Base-by-base conservation (phyloP, 805 yeast species). In the Metschnikowia borealis region DNA sequence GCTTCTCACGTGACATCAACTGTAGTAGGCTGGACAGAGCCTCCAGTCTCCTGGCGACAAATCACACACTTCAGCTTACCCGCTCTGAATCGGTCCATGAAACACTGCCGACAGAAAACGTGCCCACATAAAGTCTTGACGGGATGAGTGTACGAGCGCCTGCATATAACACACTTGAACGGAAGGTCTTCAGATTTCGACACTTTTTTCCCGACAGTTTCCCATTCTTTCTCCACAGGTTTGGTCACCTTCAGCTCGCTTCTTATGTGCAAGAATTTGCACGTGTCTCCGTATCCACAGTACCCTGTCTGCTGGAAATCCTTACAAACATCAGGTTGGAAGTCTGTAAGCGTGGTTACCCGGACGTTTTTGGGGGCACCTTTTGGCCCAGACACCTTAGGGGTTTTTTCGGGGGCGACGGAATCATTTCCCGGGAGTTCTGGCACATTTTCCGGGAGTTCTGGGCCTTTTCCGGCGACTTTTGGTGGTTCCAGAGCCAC, bases 241-340 rank as follows among this genome's bases (percentile, higher is more conserved):
- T 83, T 81, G 31, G 84, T 87, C 43, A 83, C 83, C 49, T 77
- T 79, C 68, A 84, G 86, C 61, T 89, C 96, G 58, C 89, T 97
- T 66, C 99, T 71, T 14, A 88, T 81, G 64, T 94, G 99, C 34
- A 92, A 65, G 65, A 94, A 94, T 69, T 94, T 94, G 71, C 99
- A 94, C 34, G 94, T 85, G 60, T 94, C 99, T 7, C 99, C 99
- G 64, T 85, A 94, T 5, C 97, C 97, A 75, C 99, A 94, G 63
- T 83, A 91, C 0, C 99, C 99, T 0, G 95, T 91, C 57, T 85
- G 87, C 51, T 82, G 79, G 66, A 79, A 94, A 66, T 94, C 98
- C 62, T 92, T 94, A 64, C 99, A 94, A 1, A 94, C 84, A 62
- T 94, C 97, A 1, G 95, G 91, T 63, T 89, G 96, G 62, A 84